These are phyloP conservation scores for Leccinum colubrinum DNA, from an alignment of 1,284 basidiomycete genomes.

Conservation along the genomic window DNA sequence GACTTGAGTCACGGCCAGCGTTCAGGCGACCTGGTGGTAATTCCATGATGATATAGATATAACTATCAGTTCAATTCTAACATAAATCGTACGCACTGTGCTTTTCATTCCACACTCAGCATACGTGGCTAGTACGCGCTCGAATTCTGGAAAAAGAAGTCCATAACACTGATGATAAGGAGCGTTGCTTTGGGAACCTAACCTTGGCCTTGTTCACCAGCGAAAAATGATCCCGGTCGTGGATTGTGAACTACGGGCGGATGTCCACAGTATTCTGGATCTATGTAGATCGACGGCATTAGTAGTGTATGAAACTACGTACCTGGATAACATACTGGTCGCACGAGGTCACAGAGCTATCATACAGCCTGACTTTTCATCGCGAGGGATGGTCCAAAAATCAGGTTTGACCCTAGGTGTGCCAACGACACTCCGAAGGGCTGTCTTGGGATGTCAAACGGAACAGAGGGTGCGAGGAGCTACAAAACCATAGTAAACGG, in stretches of 20 bases:
- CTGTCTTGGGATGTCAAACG: conserved; percentile 63
- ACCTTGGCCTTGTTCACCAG: conserved; percentile 72
- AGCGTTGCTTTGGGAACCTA: conserved; percentile 75
- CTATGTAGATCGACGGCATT: conserved; percentile 34
- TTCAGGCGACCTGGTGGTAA: conserved; percentile 8
- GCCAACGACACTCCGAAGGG: conserved; percentile 78
- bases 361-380: conserved; percentile 83
- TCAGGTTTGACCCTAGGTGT: conserved; percentile 87
- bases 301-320: neutral
- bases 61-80: neutral
- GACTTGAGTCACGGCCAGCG: no score
- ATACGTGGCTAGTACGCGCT: conserved; percentile 94
- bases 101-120: conserved; percentile 58
- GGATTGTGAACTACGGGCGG: conserved; percentile 94
- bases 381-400: conserved; percentile 71
- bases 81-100: conserved; percentile 36
- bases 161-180: conserved; percentile 83
- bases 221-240: conserved; percentile 80
- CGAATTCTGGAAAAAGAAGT: conserved; percentile 89
- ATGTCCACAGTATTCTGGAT: conserved; percentile 85
- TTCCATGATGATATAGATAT: no score
- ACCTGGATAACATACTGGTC: conserved; percentile 58
- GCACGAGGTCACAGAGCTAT: conserved; percentile 88
- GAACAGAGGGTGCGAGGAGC: conserved; percentile 78
- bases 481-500: conserved; percentile 29